Percentiles rank a stretch among this genome's conserved stretches.
These are phyloP conservation scores for Gremmenia infestans DNA, from an alignment of 2,329 filamentous ascomycete genomes.

Conservation along the genomic window DNA sequence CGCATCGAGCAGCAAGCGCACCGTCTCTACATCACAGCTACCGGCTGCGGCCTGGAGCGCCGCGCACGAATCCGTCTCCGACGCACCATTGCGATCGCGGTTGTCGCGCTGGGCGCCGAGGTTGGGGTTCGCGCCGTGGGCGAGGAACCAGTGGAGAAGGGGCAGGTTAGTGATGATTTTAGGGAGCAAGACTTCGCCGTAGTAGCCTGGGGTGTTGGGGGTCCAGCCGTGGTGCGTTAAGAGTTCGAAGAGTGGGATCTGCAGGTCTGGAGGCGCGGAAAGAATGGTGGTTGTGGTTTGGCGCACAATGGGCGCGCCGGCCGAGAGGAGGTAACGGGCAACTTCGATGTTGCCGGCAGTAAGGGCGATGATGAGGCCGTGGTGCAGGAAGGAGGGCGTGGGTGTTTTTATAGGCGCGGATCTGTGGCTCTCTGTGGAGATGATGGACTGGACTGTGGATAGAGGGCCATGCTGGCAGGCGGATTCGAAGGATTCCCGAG, in stretches of 20 bases:
- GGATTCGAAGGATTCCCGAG: not conserved
- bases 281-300: not conserved
- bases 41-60: not conserved
- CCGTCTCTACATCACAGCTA: not conserved
- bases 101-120: not conserved
- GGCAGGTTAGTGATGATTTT: not conserved
- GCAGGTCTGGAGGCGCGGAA: not conserved
- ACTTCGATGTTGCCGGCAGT: not conserved
- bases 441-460: not conserved
- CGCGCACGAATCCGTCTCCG: not conserved
- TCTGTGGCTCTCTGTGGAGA: not conserved
- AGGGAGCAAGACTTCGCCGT: not conserved
- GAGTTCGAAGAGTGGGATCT: not conserved
- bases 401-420: too few relatives aligned
- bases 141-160: not conserved
- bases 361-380: not conserved
- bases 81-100: not conserved
- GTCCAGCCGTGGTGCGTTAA: not conserved
- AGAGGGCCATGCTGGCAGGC: not conserved
- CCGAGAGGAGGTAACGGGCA: not conserved
- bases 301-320: not conserved
- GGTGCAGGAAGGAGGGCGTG: not conserved
- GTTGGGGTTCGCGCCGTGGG: not conserved
- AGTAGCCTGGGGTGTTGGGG: not conserved
- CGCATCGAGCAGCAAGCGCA: not conserved